These are phyloP conservation scores for Linnemannia elongata DNA, from an alignment of 192 early-diverging fungal species.

Conservation along the genomic window DNA sequence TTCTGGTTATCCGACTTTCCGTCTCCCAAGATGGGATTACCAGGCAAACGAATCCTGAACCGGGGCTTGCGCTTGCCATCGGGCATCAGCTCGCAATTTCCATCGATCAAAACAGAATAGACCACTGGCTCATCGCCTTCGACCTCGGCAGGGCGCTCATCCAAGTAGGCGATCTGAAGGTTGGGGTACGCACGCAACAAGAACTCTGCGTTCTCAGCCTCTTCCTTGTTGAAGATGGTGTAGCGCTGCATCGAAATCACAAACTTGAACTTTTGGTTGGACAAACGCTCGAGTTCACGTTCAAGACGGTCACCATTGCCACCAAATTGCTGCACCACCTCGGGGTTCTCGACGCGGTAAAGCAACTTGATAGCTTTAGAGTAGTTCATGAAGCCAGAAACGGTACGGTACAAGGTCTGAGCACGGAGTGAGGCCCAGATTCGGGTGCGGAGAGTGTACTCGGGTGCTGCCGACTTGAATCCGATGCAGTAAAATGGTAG, in stretches of 20 bases:
- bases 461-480: constrained; percentile 84
- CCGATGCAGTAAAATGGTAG: constrained; percentile 86
- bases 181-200: constrained; percentile 82
- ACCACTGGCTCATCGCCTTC: constrained; percentile 73
- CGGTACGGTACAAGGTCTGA: constrained; percentile 89
- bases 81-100: constrained; percentile 73
- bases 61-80: constrained; percentile 84
- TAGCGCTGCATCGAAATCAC: constrained; percentile 89
- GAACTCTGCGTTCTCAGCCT: constrained; percentile 82
- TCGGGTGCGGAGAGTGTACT: constrained; percentile 87
- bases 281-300: constrained; percentile 75
- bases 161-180: constrained; percentile 85
- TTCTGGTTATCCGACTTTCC: constrained; percentile 95
- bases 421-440: constrained; percentile 91
- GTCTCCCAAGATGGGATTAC: constrained; percentile 91
- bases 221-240: constrained; percentile 82
- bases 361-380: constrained; percentile 85
- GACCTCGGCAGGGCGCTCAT: constrained; percentile 72
- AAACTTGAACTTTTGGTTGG: constrained; percentile 86
- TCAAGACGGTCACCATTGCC: constrained; percentile 78
- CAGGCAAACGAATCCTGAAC: constrained; percentile 83
- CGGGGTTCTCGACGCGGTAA: constrained; percentile 86
- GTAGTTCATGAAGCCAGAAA: constrained; percentile 92
- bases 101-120: constrained; percentile 82
- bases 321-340: constrained; percentile 74